Percentiles rank a stretch among this genome's conserved stretches.
Evolutionary conservation across 1,139 yeast species (phyloP).

Genomic region (Blastobotrys elegans): DNA sequence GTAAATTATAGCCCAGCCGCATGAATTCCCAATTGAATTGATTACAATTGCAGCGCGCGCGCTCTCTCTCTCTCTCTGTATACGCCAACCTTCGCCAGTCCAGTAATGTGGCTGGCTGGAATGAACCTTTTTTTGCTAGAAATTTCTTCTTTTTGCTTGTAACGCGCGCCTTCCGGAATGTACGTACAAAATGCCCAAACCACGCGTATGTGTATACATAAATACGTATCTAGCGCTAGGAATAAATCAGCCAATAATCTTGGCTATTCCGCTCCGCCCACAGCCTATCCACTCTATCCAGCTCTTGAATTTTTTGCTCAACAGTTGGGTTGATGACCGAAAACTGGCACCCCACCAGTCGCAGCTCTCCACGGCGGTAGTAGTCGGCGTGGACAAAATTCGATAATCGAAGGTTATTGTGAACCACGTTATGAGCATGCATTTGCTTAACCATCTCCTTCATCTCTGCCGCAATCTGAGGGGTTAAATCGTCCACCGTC

Average conservation of each 20-base stretch:
- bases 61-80: too few relatives aligned
- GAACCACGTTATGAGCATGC: conserved; percentile 4
- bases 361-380: conserved; percentile 1
- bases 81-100: too few relatives aligned
- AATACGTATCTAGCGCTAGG: neutral
- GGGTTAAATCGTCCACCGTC: conserved; percentile 2
- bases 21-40: too few relatives aligned
- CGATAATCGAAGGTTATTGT: conserved; percentile 4
- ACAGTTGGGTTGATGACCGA: neutral
- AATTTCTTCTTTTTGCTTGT: too few relatives aligned
- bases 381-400: too few relatives aligned
- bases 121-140: too few relatives aligned
- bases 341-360: conserved; percentile 1
- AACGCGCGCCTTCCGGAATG: too few relatives aligned
- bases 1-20: too few relatives aligned
- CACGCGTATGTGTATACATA: too few relatives aligned
- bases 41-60: too few relatives aligned
- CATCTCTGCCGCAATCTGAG: neutral
- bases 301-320: conserved; percentile 1
- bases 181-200: too few relatives aligned
- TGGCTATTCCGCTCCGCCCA: conserved; percentile 1
- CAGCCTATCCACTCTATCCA: neutral
- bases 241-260: conserved; percentile 10
- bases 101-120: too few relatives aligned
- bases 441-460: neutral